A percentile compares a stretch with the other conserved stretches of the same genome.
Evolutionary conservation across 495 filamentous ascomycete species (phyloP).

Genomic region (Penicillium cinerascens): DNA sequence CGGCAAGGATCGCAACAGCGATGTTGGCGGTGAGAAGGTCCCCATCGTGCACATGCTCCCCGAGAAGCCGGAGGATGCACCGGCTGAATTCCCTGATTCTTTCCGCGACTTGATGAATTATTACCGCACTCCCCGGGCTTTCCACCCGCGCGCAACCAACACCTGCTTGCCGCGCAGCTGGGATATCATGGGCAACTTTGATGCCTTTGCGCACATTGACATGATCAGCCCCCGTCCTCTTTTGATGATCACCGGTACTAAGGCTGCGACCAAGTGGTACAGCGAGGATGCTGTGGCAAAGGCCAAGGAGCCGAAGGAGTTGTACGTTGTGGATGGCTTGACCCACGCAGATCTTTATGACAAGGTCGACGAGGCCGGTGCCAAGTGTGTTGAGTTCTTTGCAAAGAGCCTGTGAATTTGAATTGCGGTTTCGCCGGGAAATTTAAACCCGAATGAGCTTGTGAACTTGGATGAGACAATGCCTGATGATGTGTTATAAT

Average conservation of each 20-base stretch:
- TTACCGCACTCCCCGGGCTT: constrained; percentile 21
- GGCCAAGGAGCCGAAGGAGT: constrained; percentile 37
- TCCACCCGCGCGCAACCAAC: constrained; percentile 18
- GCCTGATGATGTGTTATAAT: too few relatives aligned
- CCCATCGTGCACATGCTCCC: constrained; percentile 10
- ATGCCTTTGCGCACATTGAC: constrained; percentile 26
- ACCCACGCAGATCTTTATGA: constrained; percentile 41
- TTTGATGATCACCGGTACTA: constrained; percentile 35
- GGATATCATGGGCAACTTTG: constrained; percentile 32
- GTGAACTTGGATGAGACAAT: too few relatives aligned
- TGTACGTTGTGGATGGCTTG: constrained; percentile 30
- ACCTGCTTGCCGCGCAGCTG: constrained; percentile 13
- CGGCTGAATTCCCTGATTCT: constrained; percentile 2
- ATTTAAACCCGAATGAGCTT: background rate
- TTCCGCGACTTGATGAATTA: constrained; percentile 21
- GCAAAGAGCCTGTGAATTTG: constrained; percentile 4
- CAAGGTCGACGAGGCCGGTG: constrained; percentile 18
- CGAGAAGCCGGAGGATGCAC: constrained; percentile 12
- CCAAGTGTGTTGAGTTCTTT: constrained; percentile 35
- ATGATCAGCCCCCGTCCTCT: constrained; percentile 33
- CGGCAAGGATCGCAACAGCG: constrained; percentile 14
- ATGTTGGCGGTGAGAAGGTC: constrained; percentile 9
- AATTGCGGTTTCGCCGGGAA: background rate
- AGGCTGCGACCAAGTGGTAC: constrained; percentile 29
- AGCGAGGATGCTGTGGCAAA: constrained; percentile 26